A percentile compares a stretch with the other conserved stretches of the same genome.
Conservation (phyloP, 306 rosid genomes). For the Quercus robur region DNA sequence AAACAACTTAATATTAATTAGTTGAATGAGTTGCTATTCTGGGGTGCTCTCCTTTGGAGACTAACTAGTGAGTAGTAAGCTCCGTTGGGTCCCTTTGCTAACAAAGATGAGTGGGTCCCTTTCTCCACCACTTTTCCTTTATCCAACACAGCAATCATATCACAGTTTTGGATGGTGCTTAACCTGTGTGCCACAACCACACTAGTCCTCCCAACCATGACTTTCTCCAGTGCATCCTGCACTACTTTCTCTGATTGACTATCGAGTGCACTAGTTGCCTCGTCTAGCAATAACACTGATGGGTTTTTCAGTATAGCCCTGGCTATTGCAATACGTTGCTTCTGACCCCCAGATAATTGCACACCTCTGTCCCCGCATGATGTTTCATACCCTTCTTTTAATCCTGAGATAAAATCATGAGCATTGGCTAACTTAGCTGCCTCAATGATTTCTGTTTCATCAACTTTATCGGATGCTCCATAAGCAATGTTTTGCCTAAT, state of each 20-base stretch:
- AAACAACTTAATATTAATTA: background rate
- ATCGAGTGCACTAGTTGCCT: conserved; percentile 88
- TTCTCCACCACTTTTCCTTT: conserved; percentile 76
- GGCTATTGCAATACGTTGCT: conserved; percentile 85
- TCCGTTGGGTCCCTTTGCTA: conserved; percentile 59
- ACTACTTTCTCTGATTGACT: conserved; percentile 77
- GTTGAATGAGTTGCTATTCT: background rate
- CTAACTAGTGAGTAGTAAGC: conserved; percentile 62
- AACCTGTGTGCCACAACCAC: conserved; percentile 93
- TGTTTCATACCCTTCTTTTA: conserved; percentile 71
- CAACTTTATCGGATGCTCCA: conserved; percentile 34
- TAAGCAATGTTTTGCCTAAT: conserved; percentile 68
- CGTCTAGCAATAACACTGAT: conserved; percentile 57
- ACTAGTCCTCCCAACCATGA: conserved; percentile 92
- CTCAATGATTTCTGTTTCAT: conserved; percentile 59
- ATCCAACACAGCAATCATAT: conserved; percentile 67
- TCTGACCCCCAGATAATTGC: conserved; percentile 88
- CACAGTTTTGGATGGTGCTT: conserved; percentile 75
- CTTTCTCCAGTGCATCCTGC: conserved; percentile 71
- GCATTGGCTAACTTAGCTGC: conserved; percentile 83
- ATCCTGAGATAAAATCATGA: conserved; percentile 71
- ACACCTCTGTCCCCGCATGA: conserved; percentile 81
- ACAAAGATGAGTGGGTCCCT: conserved; percentile 62
- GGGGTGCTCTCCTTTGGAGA: conserved; percentile 43
- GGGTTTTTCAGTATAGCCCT: conserved; percentile 82